Base-by-base conservation (phyloP, 192 early-diverging fungal genomes). In the Entomortierella beljakovae region DNA sequence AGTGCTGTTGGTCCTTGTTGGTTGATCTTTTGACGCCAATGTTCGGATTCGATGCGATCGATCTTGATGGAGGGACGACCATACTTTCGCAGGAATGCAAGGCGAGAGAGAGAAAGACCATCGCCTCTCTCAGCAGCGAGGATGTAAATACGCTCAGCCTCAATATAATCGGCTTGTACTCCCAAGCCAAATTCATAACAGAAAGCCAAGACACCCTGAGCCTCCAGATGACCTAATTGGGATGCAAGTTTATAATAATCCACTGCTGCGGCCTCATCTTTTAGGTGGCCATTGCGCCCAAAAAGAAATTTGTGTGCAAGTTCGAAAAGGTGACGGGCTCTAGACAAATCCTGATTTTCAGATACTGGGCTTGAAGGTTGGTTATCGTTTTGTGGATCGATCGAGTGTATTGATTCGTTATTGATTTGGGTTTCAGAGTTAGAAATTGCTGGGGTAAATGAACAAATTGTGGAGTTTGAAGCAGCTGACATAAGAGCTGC, bases 121-220 rank as follows among this genome's bases (percentile, higher is more conserved):
- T 90, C 81, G 13, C 85, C 86, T 25, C 79, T 74, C 28, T 83
- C 68, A 3, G 93, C 94, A 16, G 92, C 92, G 0, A 65, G 49
- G 28, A 91, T 70, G 57, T 95, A 95, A 42, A 90, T 81, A 16
- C 65, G 58, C 70, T 95, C 94, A 31, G 91, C 89, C 32, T 77
- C 68, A 22, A 85, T 77, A 81, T 84, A 91, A 55, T 95, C 87
- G 16, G 74, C 79, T 22, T 71, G 70, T 10, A 91, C 71, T 7
- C 94, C 94, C 3, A 95, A 74, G n/a, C 91, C 93, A 81, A 95
- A 95, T 74, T 95, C 94, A 80, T 90, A 90, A 71, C 92, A 93
- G 65, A 95, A 95, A 9, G 88, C 94, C 9, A 95, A 74, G 13
- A 92, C 80, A 2, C 92, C 91, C 64, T 90, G 81, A 51, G 87